These are phyloP conservation scores for Paspalum vaginatum DNA, from an alignment of 176 grass and related monocot genomes.

Conservation along the genomic window DNA sequence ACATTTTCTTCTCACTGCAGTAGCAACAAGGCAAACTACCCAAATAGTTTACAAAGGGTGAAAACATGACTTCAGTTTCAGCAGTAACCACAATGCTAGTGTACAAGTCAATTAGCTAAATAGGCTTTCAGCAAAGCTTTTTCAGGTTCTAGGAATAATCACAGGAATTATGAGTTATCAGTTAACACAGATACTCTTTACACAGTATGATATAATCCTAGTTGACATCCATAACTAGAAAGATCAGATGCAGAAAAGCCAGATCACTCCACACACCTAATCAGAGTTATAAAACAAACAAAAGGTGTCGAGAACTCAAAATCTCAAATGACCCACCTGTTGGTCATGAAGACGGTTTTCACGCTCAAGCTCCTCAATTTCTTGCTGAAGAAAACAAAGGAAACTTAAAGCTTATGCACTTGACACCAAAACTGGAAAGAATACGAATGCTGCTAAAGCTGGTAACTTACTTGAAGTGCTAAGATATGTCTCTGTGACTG, in stretches of 20 bases:
- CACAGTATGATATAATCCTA: background rate
- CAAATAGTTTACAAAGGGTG: conserved; percentile 9
- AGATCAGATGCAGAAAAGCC: background rate
- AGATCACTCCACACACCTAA: conserved; percentile 17
- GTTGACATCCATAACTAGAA: conserved; percentile 7
- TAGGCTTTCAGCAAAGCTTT: background rate
- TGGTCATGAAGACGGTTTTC: conserved; percentile 95
- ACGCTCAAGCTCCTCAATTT: conserved; percentile 95
- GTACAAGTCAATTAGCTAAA: too few species aligned
- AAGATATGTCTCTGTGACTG: conserved; percentile 94
- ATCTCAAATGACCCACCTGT: conserved; percentile 57
- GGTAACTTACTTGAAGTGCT: conserved; percentile 86
- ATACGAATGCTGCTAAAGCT: conserved; percentile 27
- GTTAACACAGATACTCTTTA: background rate
- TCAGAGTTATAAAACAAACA: background rate
- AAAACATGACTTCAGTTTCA: conserved; percentile 18
- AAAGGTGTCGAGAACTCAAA: conserved; percentile 19
- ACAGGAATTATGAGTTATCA: background rate
- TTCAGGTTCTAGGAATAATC: conserved; percentile 11
- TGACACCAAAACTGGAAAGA: conserved; percentile 13
- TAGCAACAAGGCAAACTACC: conserved; percentile 3
- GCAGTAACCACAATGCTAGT: background rate
- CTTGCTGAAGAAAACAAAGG: conserved; percentile 65
- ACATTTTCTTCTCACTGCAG: background rate
- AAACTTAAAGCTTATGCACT: conserved; percentile 35